phyloP scores from a whole-genome alignment of 768 basidiomycete species.

The Naematelia aurantialba region DNA sequence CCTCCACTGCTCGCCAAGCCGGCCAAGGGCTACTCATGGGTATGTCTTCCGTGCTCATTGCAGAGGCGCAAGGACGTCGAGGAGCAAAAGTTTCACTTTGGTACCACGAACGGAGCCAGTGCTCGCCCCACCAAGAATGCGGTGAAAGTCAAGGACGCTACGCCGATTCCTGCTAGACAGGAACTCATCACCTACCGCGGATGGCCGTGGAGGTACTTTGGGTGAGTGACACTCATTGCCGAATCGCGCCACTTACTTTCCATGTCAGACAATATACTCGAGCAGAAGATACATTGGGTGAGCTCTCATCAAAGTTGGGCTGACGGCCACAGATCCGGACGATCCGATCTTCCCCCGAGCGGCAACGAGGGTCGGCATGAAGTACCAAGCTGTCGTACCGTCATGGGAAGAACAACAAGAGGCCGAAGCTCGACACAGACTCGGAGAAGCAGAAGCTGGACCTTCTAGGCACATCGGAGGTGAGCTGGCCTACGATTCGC shows the following conservation, averaged over 20 bases:
- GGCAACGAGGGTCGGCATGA: conserved; percentile 81
- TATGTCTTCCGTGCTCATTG: conserved; percentile 86
- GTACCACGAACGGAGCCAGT: conserved; percentile 27
- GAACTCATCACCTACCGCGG: conserved; percentile 47
- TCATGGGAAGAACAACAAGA: conserved; percentile 48
- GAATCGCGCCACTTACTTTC: neutral
- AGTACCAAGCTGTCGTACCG: conserved; percentile 70
- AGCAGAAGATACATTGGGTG: conserved; percentile 85
- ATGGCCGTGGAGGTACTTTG: conserved; percentile 81
- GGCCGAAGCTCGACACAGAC: conserved; percentile 13
- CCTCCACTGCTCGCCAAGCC: conserved; percentile 88
- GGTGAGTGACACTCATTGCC: conserved; percentile 58
- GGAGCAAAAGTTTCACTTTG: conserved; percentile 31
- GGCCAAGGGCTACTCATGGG: conserved; percentile 94
- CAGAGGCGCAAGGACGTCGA: conserved; percentile 62
- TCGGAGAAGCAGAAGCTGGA: conserved; percentile 31
- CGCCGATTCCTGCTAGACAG: conserved; percentile 51
- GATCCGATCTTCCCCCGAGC: conserved; percentile 95
- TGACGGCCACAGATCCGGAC: conserved; percentile 69
- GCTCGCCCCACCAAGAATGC: conserved; percentile 62
- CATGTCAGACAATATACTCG: conserved; percentile 74
- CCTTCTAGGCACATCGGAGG: conserved; percentile 38
- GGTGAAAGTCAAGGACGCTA: conserved; percentile 78
- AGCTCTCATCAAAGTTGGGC: conserved; percentile 28
- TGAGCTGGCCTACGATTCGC: conserved; percentile 2